Percentiles rank a stretch among this genome's conserved stretches.
These are phyloP conservation scores for Xylaria curta DNA, from an alignment of 495 filamentous ascomycete species.

Conservation along the genomic window DNA sequence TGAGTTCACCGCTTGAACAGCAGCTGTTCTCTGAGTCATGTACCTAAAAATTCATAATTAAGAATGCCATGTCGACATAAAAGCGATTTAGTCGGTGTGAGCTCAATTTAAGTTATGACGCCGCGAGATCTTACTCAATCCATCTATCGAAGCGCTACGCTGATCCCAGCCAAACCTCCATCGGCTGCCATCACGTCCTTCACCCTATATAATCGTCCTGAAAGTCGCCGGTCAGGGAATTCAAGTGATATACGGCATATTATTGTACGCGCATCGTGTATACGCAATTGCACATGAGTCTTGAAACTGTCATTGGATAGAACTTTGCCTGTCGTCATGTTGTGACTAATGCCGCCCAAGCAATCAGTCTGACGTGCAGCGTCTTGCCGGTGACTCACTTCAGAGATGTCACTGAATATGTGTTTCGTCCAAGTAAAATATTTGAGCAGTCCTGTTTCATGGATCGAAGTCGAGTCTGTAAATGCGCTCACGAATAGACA, in stretches of 20 bases:
- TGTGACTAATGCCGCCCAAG: neutral
- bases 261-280: neutral
- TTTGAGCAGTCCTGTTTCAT: neutral
- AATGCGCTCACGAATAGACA: conserved; percentile 24
- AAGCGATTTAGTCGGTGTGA: neutral
- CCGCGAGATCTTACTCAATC: neutral
- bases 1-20: neutral
- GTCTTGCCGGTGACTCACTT: conserved; percentile 16
- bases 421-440: neutral
- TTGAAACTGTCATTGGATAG: neutral
- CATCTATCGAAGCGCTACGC: no score
- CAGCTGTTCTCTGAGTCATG: neutral
- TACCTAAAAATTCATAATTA: neutral
- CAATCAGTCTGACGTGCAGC: conserved; percentile 10
- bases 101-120: neutral
- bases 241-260: neutral
- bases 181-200: neutral
- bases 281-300: neutral
- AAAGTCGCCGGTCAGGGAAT: neutral
- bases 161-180: neutral
- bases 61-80: neutral
- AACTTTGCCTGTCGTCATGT: neutral
- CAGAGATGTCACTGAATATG: neutral
- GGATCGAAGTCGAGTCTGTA: neutral
- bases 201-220: neutral